Percentiles rank a stretch among this genome's conserved stretches.
These are phyloP conservation scores for Turnera subulata DNA, from an alignment of 345 rosid species.

Conservation along the genomic window DNA sequence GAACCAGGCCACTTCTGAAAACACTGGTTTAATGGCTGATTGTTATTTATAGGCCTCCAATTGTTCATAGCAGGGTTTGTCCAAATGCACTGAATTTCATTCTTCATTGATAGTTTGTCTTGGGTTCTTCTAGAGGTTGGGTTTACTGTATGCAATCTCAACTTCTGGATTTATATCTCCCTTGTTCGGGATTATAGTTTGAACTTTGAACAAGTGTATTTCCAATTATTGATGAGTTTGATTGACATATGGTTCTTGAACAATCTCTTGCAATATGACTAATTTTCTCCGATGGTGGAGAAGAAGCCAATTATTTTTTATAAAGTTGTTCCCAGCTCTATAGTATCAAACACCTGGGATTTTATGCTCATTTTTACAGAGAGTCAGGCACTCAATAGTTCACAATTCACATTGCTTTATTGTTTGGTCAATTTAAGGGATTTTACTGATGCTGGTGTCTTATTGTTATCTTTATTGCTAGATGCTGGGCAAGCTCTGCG, in stretches of 20 bases:
- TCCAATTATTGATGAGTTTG: too few species aligned
- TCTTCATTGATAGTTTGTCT: neutral
- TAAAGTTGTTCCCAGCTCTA: too few species aligned
- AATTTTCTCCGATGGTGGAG: neutral
- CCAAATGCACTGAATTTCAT: neutral
- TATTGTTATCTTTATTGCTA: slow-evolving; percentile 16
- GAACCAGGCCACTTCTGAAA: too few species aligned
- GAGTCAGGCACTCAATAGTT: too few species aligned
- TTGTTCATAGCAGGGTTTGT: too few species aligned
- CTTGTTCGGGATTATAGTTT: neutral
- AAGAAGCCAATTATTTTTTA: too few species aligned
- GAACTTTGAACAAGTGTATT: too few species aligned
- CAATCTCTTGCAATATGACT: neutral
- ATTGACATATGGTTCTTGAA: neutral
- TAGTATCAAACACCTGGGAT: too few species aligned
- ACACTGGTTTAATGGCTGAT: too few species aligned
- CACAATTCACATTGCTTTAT: too few species aligned
- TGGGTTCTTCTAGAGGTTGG: neutral
- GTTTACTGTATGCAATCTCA: neutral
- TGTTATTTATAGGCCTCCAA: neutral
- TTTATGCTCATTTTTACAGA: too few species aligned
- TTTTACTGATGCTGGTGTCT: neutral
- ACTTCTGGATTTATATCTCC: neutral
- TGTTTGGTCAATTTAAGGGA: too few species aligned
- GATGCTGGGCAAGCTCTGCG: slow-evolving; percentile 57